Evolutionary conservation across 169 alveolate species (phyloP).

Genomic region (Plasmodium malariae): DNA sequence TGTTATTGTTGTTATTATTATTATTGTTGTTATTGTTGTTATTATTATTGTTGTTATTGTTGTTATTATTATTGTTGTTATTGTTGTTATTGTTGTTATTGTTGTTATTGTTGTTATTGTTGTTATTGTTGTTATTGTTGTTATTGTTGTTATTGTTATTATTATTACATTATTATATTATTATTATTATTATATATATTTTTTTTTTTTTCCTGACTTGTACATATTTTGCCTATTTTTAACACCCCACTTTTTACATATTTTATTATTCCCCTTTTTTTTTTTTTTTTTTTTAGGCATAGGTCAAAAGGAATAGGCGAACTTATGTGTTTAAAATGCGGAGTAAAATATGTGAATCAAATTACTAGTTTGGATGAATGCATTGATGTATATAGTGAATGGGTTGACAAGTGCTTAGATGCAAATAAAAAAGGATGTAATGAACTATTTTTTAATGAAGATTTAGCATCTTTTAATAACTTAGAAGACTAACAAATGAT

Average conservation of each 20-base stretch:
- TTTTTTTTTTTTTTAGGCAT: constrained; percentile 13
- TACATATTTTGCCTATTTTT: too few relatives aligned
- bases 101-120: too few relatives aligned
- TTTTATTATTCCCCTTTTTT: not conserved
- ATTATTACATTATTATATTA: too few relatives aligned
- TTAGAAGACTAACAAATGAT: constrained; percentile 7
- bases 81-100: too few relatives aligned
- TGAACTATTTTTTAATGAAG: constrained; percentile 64
- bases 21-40: too few relatives aligned
- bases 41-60: too few relatives aligned
- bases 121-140: too few relatives aligned
- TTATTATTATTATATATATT: too few relatives aligned
- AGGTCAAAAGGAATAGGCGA: constrained; percentile 78
- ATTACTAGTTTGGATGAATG: constrained; percentile 89
- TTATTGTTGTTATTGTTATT: too few relatives aligned
- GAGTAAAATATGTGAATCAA: constrained; percentile 86
- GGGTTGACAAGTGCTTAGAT: constrained; percentile 93
- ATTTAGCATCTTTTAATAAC: constrained; percentile 22
- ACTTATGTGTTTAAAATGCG: constrained; percentile 91
- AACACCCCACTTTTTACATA: not conserved
- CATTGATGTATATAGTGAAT: constrained; percentile 92
- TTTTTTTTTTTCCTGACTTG: not conserved
- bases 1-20: too few relatives aligned
- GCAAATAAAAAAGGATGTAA: constrained; percentile 76
- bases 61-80: too few relatives aligned